Conservation (phyloP, 2,329 filamentous ascomycete genomes). For the Aureobasidium zeae region DNA sequence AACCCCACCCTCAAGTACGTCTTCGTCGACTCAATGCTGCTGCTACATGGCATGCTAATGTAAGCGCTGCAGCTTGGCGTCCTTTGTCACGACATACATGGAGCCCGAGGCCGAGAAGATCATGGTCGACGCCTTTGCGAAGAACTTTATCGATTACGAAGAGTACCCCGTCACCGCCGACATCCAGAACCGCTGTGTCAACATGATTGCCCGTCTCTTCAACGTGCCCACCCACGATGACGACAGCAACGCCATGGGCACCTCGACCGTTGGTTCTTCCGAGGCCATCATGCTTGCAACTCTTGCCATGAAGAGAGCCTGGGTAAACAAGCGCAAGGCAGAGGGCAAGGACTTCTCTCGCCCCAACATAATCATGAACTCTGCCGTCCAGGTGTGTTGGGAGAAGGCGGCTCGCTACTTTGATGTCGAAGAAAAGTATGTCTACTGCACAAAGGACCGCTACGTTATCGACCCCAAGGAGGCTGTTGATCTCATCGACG, state of each 20-base stretch:
- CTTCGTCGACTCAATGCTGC: neutral
- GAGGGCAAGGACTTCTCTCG: constrained; percentile 70
- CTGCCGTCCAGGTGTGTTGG: constrained; percentile 94
- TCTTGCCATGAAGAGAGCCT: constrained; percentile 89
- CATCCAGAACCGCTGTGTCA: constrained; percentile 72
- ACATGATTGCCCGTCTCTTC: constrained; percentile 73
- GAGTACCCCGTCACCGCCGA: constrained; percentile 44
- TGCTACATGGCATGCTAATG: constrained; percentile 2
- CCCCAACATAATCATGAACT: constrained; percentile 93
- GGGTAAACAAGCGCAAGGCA: constrained; percentile 77
- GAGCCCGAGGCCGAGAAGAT: constrained; percentile 94
- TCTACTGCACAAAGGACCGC: constrained; percentile 52
- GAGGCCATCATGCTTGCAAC: constrained; percentile 78
- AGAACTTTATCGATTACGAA: constrained; percentile 65
- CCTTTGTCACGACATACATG: constrained; percentile 96
- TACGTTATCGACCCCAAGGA: constrained; percentile 56
- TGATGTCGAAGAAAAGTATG: constrained; percentile 81
- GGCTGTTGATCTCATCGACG: constrained; percentile 52
- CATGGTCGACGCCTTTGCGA: constrained; percentile 84
- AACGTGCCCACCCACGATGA: constrained; percentile 56
- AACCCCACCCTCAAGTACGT: constrained; percentile 75
- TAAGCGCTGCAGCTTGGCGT: constrained; percentile 57
- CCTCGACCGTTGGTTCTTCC: constrained; percentile 79
- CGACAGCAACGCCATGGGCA: constrained; percentile 63
- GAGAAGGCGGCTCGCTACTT: constrained; percentile 57